Evolutionary conservation across 2,329 filamentous ascomycete species (phyloP), one percentile per base, ranked within the genome.

Genomic region (Tolypocladium amazonense): DNA sequence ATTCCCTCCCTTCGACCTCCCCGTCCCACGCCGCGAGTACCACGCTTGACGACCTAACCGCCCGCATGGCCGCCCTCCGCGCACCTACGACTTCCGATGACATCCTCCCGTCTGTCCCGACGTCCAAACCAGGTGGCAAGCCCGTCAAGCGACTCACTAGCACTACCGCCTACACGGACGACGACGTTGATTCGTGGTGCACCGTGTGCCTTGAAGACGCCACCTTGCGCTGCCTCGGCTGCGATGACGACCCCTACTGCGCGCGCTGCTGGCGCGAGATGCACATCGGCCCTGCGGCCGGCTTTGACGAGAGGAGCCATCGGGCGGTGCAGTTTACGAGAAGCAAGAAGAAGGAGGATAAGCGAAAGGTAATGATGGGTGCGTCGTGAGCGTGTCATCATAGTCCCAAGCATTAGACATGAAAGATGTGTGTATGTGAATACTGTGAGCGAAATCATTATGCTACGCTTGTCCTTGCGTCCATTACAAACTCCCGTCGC

Each of bases 171-270:
- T 84, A 80, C 68, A 84, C 86, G 0, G 87, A 92, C 65, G 86
- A 88, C 39, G 89, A 93, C 66, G 80, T 87, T 62, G 85, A 87
- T 50, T 84, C 81, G 1, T 95, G 90, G 89, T 95, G 91, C 70
- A 82, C 87, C 38, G 91, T 94, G 12, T 96, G 91, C 69, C 84
- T 88, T 55, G 89, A 91, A 61, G 88, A 94, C 68, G 90, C 88
- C 0, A 85, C 84, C 3, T 74, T 94, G 35, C 80, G 80, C 60
- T 96, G 91, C 69, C 69, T 86, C 0, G 89, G 87, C 3, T 96
- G 91, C 66, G 84, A 85, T 41, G 73, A 75, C 35, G 85, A 92
- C 64, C 76, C 90, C 47, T 95, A 93, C 70, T 96, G 91, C 70
- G 77, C 80, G 27, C 77, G 82, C 20, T 95, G 91, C 76, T 96